Evolutionary conservation across 352 stramenopile genomes (phyloP).

Genomic region (Phytopythium litorale): DNA sequence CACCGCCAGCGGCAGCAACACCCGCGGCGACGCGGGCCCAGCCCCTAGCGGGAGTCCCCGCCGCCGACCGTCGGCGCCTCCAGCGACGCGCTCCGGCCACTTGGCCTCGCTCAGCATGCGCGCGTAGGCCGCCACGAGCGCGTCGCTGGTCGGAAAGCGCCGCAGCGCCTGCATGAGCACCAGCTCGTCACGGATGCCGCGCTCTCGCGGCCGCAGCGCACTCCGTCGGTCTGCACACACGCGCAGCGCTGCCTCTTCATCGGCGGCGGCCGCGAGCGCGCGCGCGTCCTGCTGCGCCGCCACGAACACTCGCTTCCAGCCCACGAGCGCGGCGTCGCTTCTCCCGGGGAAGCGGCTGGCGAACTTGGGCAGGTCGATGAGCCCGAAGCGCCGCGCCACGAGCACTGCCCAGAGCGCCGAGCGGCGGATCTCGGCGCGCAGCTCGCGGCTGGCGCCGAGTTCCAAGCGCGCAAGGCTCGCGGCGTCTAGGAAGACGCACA

Average conservation of each 20-base stretch:
- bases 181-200: slow-evolving; percentile 46
- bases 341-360: neutral
- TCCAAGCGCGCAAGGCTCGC: slow-evolving; percentile 28
- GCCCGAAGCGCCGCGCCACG: slow-evolving; percentile 38
- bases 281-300: slow-evolving; percentile 32
- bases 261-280: slow-evolving; percentile 15
- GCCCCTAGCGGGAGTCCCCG: neutral
- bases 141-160: slow-evolving; percentile 37
- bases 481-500: slow-evolving; percentile 48
- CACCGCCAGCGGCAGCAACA: neutral
- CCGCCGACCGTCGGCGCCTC: neutral
- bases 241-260: slow-evolving; percentile 30
- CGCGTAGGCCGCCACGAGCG: slow-evolving; percentile 52
- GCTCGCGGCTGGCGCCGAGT: slow-evolving; percentile 20
- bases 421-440: slow-evolving; percentile 28
- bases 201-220: slow-evolving; percentile 24
- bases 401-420: slow-evolving; percentile 36
- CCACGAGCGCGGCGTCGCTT: slow-evolving; percentile 7
- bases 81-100: neutral
- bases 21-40: neutral
- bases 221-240: slow-evolving; percentile 24
- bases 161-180: slow-evolving; percentile 58
- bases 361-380: slow-evolving; percentile 24
- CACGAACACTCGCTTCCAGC: slow-evolving; percentile 46
- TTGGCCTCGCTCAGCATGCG: slow-evolving; percentile 28